These are phyloP conservation scores for Phytophthora pinifolia DNA, from an alignment of 352 stramenopile species.

Conservation along the genomic window DNA sequence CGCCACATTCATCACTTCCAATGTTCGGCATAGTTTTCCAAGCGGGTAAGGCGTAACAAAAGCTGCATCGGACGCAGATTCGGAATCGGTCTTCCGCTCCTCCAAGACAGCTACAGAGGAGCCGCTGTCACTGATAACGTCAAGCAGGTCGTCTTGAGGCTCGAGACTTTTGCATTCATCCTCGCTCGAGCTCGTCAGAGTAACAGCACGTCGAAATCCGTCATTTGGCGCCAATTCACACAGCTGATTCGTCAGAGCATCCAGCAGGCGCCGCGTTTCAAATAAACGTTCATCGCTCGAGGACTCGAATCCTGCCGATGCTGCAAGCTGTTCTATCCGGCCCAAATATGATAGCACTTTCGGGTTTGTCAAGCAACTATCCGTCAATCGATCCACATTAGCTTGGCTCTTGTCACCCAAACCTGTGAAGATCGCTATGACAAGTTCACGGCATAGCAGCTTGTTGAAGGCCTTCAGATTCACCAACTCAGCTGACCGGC, in stretches of 20 bases:
- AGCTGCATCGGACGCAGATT: constrained; percentile 1
- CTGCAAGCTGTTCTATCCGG: constrained; percentile 51
- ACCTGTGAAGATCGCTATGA: constrained; percentile 53
- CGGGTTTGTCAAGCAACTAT: constrained; percentile 46
- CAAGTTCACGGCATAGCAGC: constrained; percentile 64
- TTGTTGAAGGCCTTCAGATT: constrained; percentile 70
- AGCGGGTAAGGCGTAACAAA: constrained; percentile 34
- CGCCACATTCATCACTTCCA: constrained; percentile 54
- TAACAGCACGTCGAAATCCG: constrained; percentile 4
- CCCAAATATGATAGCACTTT: constrained; percentile 58
- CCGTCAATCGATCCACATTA: constrained; percentile 34
- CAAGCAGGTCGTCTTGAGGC: constrained; percentile 20
- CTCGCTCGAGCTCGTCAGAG: constrained; percentile 15
- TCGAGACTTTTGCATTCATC: constrained; percentile 15
- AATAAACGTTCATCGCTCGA: constrained; percentile 24
- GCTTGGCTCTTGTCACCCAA: constrained; percentile 18
- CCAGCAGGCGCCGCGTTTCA: constrained; percentile 22
- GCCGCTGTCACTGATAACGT: constrained; percentile 36
- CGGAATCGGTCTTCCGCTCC: constrained; percentile 20
- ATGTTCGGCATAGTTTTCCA: constrained; percentile 38
- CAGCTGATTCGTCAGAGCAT: constrained; percentile 23
- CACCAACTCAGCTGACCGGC: constrained; percentile 67
- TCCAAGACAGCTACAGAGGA: constrained; percentile 45
- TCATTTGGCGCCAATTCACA: constrained; percentile 19
- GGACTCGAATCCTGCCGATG: constrained; percentile 22